Base-by-base conservation (phyloP, 2,329 filamentous ascomycete genomes). In the Trichoderma citrinoviride region DNA sequence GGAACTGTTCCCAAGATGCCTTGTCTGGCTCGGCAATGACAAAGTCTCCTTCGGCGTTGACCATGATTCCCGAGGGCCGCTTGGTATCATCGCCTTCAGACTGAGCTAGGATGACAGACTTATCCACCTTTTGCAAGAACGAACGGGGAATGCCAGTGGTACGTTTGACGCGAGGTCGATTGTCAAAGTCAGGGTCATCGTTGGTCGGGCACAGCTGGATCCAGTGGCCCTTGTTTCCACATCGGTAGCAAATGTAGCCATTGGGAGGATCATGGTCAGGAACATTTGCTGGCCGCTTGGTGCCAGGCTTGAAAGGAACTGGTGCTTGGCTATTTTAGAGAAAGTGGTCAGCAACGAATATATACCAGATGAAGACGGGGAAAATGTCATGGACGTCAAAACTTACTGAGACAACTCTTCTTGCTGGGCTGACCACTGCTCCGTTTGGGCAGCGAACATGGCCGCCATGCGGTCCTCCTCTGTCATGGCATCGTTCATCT, bases 161-260 rank as follows among this genome's bases (percentile, higher is more conserved):
- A 67, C 94, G 89, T 82, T 97, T 98, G 69, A 98, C 92, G 67
- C 94, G 89, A 56, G 93, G 92, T 61, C 92, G 90, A 70, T 93
- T 93, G 78, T 99, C 95, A 77, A 93, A 98, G 67, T 93, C 93
- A 3, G 95, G 94, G 70, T 99, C 93, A 76, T 97, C 92, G 76
- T 99, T 99, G n/a, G 94, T 99, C 7, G 95, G 95, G 74, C 95
- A 99, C 60, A 92, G 87, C 79, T 98, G 94, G 68, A 99, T 99
- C 94, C 94, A 99, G 77, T 99, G 95, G n/a, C 93, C 95, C 80
- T 97, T 97, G 77, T 97, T 90, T 67, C 93, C 91, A 78, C 95
- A 99, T 56, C 95, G 90, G 76, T 97, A 97, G 79, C 95, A 99
- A 67, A 97, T 90, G 77, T 99, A 99, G 61, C 93, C 93, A 61